A percentile compares a stretch with the other conserved stretches of the same genome.
These are phyloP conservation scores for Colletotrichum sp. DNA, from an alignment of 2,329 filamentous ascomycete genomes.

Conservation along the genomic window DNA sequence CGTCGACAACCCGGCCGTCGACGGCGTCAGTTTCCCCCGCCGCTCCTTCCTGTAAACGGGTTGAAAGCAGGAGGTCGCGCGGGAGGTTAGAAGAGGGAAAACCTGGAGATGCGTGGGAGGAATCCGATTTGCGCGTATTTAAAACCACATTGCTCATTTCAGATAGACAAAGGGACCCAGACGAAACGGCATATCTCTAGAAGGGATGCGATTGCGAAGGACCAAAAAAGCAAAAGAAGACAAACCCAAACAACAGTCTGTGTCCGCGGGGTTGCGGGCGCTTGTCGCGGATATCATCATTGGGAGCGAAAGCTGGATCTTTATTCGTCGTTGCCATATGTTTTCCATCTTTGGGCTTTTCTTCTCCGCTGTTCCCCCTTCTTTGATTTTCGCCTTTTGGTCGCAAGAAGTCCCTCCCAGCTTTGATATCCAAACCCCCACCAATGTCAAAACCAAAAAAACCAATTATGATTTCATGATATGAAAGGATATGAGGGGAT, in stretches of 20 bases:
- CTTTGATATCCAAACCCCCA: slow-evolving; percentile 3
- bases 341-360: neutral
- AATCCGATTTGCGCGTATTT: neutral
- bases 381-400: neutral
- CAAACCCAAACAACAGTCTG: neutral
- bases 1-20: slow-evolving; percentile 83
- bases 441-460: neutral
- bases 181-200: slow-evolving; percentile 4
- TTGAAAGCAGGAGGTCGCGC: neutral
- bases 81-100: neutral
- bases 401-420: neutral
- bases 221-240: neutral
- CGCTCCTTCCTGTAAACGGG: slow-evolving; percentile 63
- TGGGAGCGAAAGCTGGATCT: slow-evolving; percentile 1
- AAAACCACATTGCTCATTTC: slow-evolving; percentile 1
- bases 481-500: neutral
- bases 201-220: neutral
- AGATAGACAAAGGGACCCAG: slow-evolving; percentile 8
- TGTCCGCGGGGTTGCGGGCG: neutral
- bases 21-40: slow-evolving; percentile 83
- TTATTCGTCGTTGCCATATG: neutral
- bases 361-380: neutral
- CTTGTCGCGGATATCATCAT: neutral
- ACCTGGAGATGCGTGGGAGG: neutral
- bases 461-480: slow-evolving; percentile 17